Percentiles rank a stretch among this genome's conserved stretches.
Evolutionary conservation across 257 asterid species (phyloP).

Genomic region (Jasminum sambac): DNA sequence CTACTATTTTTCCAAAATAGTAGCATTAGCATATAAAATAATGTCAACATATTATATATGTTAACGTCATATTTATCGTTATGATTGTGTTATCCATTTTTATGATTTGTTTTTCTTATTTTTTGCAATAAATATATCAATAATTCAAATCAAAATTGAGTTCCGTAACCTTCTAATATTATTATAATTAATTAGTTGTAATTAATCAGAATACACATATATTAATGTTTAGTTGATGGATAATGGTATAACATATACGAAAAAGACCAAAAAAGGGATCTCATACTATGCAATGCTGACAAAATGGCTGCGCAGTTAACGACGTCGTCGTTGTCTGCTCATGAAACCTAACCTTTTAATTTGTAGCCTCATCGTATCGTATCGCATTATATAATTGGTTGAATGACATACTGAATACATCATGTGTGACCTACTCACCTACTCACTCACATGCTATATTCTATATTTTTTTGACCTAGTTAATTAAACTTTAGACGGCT

Average conservation of each 20-base stretch:
- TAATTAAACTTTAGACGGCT: too few relatives aligned
- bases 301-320: not conserved
- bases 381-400: not conserved
- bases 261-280: not conserved
- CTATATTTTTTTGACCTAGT: too few relatives aligned
- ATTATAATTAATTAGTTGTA: too few relatives aligned
- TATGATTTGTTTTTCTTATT: not conserved
- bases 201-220: too few relatives aligned
- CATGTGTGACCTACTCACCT: not conserved
- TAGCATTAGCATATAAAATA: too few relatives aligned
- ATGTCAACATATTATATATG: not conserved
- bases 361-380: not conserved
- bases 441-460: too few relatives aligned
- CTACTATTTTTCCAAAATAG: too few relatives aligned
- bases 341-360: not conserved
- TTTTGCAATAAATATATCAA: too few relatives aligned
- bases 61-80: slow-evolving; percentile 45
- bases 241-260: not conserved
- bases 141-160: not conserved
- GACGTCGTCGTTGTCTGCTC: not conserved
- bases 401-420: not conserved
- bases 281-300: slow-evolving; percentile 4
- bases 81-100: slow-evolving; percentile 27
- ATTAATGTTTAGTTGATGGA: not conserved
- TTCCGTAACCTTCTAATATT: slow-evolving; percentile 8